These are phyloP conservation scores for Gloeophyllum trabeum DNA, from an alignment of 768 basidiomycete species.

Conservation along the genomic window DNA sequence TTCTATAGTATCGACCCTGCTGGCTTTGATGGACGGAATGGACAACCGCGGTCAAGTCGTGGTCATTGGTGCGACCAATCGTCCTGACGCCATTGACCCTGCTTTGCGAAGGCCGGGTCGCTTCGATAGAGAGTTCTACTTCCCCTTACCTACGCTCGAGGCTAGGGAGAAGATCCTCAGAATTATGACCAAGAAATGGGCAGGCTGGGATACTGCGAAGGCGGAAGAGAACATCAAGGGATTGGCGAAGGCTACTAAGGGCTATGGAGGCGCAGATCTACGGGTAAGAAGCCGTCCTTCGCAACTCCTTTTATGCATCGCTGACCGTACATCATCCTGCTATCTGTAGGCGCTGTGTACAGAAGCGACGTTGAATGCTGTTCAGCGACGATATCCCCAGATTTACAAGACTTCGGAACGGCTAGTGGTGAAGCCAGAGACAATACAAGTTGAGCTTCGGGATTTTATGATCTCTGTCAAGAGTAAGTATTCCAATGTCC, in stretches of 20 bases:
- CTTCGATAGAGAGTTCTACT: slow-evolving; percentile 98
- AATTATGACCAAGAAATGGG: slow-evolving; percentile 89
- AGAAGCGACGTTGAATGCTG: slow-evolving; percentile 92
- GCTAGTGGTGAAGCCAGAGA: slow-evolving; percentile 72
- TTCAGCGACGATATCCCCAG: slow-evolving; percentile 93
- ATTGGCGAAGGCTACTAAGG: slow-evolving; percentile 85
- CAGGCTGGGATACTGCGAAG: slow-evolving; percentile 56
- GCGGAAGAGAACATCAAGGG: slow-evolving; percentile 43
- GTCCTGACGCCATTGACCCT: slow-evolving; percentile 97
- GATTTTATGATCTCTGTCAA: slow-evolving; percentile 98
- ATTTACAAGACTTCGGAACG: slow-evolving; percentile 90
- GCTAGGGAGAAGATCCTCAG: slow-evolving; percentile 82
- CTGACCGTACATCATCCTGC: too few species aligned
- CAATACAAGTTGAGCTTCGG: slow-evolving; percentile 71
- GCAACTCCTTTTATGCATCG: too few species aligned
- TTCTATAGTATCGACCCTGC: slow-evolving; percentile 88
- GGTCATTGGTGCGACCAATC: slow-evolving; percentile 95
- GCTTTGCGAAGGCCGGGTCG: slow-evolving; percentile 88
- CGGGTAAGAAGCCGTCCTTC: slow-evolving; percentile 44
- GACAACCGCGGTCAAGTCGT: slow-evolving; percentile 96
- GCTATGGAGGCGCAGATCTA: slow-evolving; percentile 95
- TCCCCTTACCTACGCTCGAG: slow-evolving; percentile 75
- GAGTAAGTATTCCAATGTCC: slow-evolving; percentile 39
- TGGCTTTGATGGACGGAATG: slow-evolving; percentile 99
- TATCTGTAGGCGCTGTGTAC: slow-evolving; percentile 78